Evolutionary conservation across 331 rosid species (phyloP).

Genomic region (Arachis monticola): DNA sequence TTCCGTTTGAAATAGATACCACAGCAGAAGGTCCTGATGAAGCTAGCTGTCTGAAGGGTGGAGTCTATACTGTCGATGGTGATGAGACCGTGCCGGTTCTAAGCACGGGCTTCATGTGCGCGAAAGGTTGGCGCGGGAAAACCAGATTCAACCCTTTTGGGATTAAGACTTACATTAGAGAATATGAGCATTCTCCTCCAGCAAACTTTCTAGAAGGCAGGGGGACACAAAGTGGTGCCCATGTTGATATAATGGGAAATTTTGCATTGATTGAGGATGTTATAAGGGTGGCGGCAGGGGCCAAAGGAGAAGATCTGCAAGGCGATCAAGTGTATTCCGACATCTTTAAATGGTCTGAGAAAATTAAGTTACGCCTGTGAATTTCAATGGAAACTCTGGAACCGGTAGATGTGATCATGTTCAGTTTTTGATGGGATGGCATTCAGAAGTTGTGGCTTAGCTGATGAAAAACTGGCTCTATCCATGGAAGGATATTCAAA

Average conservation of each 20-base stretch:
- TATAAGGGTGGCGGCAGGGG: constrained; percentile 88
- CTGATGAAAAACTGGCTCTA: constrained; percentile 10
- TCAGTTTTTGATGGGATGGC: constrained; percentile 28
- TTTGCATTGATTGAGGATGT: constrained; percentile 90
- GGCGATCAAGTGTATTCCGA: constrained; percentile 81
- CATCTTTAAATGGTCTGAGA: constrained; percentile 91
- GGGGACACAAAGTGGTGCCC: constrained; percentile 96
- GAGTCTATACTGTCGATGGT: constrained; percentile 79
- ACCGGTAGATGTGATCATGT: constrained; percentile 17
- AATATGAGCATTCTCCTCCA: constrained; percentile 91
- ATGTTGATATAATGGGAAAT: constrained; percentile 98
- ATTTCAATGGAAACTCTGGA: background rate
- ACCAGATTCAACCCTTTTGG: constrained; percentile 92
- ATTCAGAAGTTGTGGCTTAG: constrained; percentile 13
- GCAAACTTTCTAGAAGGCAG: constrained; percentile 87
- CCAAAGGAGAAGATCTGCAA: constrained; percentile 80
- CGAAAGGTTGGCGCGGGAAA: constrained; percentile 94
- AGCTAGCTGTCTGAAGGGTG: constrained; percentile 70
- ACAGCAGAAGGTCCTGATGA: constrained; percentile 64
- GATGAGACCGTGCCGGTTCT: constrained; percentile 95
- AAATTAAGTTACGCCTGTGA: constrained; percentile 60
- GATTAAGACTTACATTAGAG: constrained; percentile 62
- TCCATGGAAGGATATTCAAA: constrained; percentile 14
- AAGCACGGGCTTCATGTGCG: constrained; percentile 95
- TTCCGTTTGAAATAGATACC: constrained; percentile 86